These are phyloP conservation scores for Hysterangium stoloniferum DNA, from an alignment of 768 basidiomycete genomes.

Conservation along the genomic window DNA sequence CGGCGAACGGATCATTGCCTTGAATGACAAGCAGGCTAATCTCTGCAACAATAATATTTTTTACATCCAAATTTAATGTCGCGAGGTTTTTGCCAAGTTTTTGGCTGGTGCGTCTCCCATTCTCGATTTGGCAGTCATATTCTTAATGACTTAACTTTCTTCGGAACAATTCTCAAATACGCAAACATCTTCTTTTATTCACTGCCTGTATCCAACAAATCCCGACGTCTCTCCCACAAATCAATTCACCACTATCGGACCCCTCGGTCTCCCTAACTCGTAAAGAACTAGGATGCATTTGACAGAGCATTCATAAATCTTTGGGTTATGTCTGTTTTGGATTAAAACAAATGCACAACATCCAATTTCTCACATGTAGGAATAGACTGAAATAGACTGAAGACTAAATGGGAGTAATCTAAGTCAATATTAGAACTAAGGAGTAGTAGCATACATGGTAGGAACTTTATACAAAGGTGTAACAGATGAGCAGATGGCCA, in stretches of 20 bases:
- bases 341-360: too few species aligned
- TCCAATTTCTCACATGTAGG: too few species aligned
- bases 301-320: too few species aligned
- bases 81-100: slow-evolving; percentile 85
- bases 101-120: slow-evolving; percentile 64
- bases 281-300: too few species aligned
- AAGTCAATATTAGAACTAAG: too few species aligned
- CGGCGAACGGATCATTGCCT: slow-evolving; percentile 73
- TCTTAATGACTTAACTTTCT: neutral
- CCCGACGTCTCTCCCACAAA: slow-evolving; percentile 97
- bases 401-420: too few species aligned
- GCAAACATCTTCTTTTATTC: slow-evolving; percentile 98
- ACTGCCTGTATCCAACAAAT: slow-evolving; percentile 97
- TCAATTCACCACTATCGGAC: slow-evolving; percentile 88
- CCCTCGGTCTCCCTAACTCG: slow-evolving; percentile 72
- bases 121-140: neutral
- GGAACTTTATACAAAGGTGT: too few species aligned
- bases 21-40: slow-evolving; percentile 65
- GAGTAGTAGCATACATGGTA: too few species aligned
- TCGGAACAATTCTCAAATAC: slow-evolving; percentile 99
- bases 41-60: slow-evolving; percentile 72
- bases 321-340: too few species aligned
- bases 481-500: too few species aligned
- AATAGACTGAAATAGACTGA: too few species aligned
- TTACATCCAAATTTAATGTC: slow-evolving; percentile 92